Evolutionary conservation across 2,329 filamentous ascomycete species (phyloP), one percentile per base, ranked within the genome.

Genomic region (Phialemoniopsis sp.): DNA sequence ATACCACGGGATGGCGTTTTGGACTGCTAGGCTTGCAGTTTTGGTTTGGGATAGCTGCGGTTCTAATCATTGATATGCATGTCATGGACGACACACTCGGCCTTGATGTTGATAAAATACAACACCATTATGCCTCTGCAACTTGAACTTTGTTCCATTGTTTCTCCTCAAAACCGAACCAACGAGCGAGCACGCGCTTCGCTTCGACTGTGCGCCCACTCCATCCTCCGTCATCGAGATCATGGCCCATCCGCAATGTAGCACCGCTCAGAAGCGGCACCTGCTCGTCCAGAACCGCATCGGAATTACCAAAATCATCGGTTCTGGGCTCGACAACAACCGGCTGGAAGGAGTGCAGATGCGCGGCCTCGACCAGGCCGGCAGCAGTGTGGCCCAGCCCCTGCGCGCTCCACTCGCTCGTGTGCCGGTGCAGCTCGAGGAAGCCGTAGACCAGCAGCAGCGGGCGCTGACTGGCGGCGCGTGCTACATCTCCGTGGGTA

Each of bases 321-420:
- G 26, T 38, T 31, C 50, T 55, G 3, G 70, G 66, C 52, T 82
- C 78, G 3, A 73, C 48, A 8, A 80, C 42, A 3, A 72, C 59
- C 5, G 73, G 62, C 15, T 52, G 57, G 45, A 76, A 68, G 1
- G 55, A 58, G 7, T 60, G 57, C 14, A 70, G 64, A 29, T 53
- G 51, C 0, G 80, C 81, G 3, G 76, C 70, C 42, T 88, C 84
- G 8, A 87, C 72, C 2, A 86, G 59, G 1, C 68, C 62, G 3
- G 85, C 72, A n/a, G 80, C 68, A 2, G 80, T 82, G 41, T 72
- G 71, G 15, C 76, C 72, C 12, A 90, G 57, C 0, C 85, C 87
- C 59, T 89, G 86, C 0, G 81, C 84, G 37, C 83, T 89, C 76
- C 85, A 89, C 43, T 87, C 82, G 45, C 80, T 80, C 1, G 82